These are phyloP conservation scores for Cyclotella kingstonii DNA, from an alignment of 108 stramenopile genomes.

Conservation along the genomic window DNA sequence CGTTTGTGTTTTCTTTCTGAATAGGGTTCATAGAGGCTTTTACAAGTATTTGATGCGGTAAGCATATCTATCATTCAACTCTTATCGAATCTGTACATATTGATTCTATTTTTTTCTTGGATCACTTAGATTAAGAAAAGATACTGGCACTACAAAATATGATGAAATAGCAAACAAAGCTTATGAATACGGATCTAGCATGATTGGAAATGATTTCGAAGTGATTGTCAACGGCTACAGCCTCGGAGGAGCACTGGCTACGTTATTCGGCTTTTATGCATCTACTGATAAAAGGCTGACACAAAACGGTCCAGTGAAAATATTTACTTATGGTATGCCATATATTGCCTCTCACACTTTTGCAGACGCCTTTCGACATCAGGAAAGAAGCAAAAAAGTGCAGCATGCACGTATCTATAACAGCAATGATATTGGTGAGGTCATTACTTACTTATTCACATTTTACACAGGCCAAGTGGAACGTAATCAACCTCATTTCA, in stretches of 20 bases:
- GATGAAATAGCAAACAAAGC: constrained; percentile 67
- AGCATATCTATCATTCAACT: not conserved
- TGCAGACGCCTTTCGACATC: constrained; percentile 57
- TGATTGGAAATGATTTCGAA: constrained; percentile 54
- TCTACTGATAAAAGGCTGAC: constrained; percentile 70
- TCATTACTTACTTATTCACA: not conserved
- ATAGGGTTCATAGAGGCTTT: constrained; percentile 55
- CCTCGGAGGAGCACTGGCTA: constrained; percentile 61
- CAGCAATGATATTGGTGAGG: constrained; percentile 46
- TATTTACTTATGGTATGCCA: constrained; percentile 63
- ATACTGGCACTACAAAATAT: constrained; percentile 63
- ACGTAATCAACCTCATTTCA: constrained; percentile 2
- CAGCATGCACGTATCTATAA: constrained; percentile 58
- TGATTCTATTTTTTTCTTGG: too few species aligned
- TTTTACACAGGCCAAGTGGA: constrained; percentile 5
- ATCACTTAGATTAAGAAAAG: constrained; percentile 52
- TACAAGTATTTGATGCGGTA: constrained; percentile 59
- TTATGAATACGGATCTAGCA: constrained; percentile 51
- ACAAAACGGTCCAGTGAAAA: constrained; percentile 57
- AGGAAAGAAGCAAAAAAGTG: constrained; percentile 49
- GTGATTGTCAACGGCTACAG: constrained; percentile 60
- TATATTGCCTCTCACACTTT: constrained; percentile 52
- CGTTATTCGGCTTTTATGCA: constrained; percentile 61
- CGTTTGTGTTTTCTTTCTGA: not conserved
- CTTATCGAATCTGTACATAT: too few species aligned